Conservation (phyloP, 805 yeast species). For the Wickerhamomyces rabaulensis region DNA sequence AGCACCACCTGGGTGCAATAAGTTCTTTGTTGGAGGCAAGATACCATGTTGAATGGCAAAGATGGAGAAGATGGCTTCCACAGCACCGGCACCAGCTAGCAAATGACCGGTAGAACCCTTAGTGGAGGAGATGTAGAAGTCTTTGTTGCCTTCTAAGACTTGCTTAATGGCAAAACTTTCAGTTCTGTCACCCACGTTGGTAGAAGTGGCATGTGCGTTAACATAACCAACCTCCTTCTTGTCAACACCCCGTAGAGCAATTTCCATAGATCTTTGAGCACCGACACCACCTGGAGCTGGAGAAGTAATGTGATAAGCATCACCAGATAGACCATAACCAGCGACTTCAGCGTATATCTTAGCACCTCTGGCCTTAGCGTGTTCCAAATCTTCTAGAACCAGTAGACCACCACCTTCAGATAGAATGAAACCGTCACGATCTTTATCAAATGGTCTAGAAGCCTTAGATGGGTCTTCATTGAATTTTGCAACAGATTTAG, state of each 20-base stretch:
- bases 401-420: slow-evolving; percentile 91
- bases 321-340: slow-evolving; percentile 91
- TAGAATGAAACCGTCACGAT: slow-evolving; percentile 81
- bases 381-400: slow-evolving; percentile 70
- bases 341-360: slow-evolving; percentile 72
- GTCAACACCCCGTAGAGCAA: slow-evolving; percentile 52
- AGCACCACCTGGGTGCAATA: slow-evolving; percentile 46
- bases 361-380: slow-evolving; percentile 62
- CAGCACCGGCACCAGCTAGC: slow-evolving; percentile 94
- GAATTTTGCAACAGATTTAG: slow-evolving; percentile 65
- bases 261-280: slow-evolving; percentile 75
- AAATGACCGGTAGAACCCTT: slow-evolving; percentile 94
- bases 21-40: slow-evolving; percentile 80
- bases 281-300: slow-evolving; percentile 83
- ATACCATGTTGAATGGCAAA: slow-evolving; percentile 51
- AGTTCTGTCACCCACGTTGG: slow-evolving; percentile 82
- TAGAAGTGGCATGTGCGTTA: slow-evolving; percentile 97
- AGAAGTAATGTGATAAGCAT: slow-evolving; percentile 89
- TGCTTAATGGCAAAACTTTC: slow-evolving; percentile 71
- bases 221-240: slow-evolving; percentile 61
- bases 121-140: slow-evolving; percentile 64
- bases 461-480: slow-evolving; percentile 61
- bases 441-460: slow-evolving; percentile 81
- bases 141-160: slow-evolving; percentile 37
- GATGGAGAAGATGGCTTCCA: slow-evolving; percentile 80